These are phyloP conservation scores for Fusarium bactridioides DNA, from an alignment of 2,329 filamentous ascomycete species.

Conservation along the genomic window DNA sequence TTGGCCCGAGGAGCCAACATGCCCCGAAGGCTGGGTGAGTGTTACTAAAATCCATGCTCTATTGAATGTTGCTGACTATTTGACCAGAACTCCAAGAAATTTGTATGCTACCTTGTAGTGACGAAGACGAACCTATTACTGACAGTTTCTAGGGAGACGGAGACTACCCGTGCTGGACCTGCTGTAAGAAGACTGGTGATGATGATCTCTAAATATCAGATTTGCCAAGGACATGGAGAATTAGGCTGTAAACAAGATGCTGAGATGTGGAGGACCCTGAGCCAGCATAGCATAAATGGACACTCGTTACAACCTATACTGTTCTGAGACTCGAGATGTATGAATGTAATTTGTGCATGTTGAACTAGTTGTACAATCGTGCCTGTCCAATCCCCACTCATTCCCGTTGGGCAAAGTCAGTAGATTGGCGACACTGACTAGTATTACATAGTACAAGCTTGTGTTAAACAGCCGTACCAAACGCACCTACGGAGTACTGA, in stretches of 20 bases:
- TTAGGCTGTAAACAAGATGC: fast-evolving
- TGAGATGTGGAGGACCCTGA: fast-evolving
- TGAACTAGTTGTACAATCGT: fast-evolving
- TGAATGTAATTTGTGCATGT: neutral
- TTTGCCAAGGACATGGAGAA: fast-evolving
- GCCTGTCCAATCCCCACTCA: fast-evolving
- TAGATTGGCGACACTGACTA: too few relatives aligned
- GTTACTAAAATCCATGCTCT: fast-evolving
- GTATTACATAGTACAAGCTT: neutral
- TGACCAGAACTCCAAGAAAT: neutral
- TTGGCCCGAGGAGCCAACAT: neutral
- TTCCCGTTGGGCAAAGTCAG: neutral
- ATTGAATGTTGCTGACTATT: neutral
- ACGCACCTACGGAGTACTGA: fast-evolving
- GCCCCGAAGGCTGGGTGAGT: conserved; percentile 23
- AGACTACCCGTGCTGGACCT: conserved; percentile 18
- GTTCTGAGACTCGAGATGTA: fast-evolving
- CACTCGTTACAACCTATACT: neutral
- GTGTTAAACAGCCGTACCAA: fast-evolving
- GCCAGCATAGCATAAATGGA: neutral
- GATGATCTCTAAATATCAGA: neutral
- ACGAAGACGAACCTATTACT: fast-evolving
- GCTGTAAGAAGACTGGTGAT: neutral
- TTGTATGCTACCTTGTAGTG: neutral
- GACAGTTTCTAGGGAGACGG: neutral